Conservation (phyloP, 768 basidiomycete genomes). For the Phanerochaete sordida region DNA sequence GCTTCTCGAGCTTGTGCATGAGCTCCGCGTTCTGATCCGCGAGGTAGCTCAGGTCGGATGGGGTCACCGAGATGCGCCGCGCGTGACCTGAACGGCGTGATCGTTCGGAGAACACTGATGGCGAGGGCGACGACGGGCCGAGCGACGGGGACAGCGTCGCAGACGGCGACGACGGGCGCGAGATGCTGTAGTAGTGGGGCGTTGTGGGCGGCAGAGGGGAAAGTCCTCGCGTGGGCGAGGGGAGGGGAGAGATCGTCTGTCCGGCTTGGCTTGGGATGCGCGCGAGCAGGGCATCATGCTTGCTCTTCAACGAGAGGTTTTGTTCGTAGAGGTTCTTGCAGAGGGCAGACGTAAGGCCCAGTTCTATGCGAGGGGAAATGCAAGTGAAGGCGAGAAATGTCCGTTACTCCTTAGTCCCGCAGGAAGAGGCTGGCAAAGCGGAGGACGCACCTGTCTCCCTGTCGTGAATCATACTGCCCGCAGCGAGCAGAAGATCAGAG, state of each 20-base stretch:
- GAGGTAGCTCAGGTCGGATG: constrained; percentile 64
- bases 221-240: constrained; percentile 18
- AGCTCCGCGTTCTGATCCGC: constrained; percentile 85
- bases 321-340: constrained; percentile 69
- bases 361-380: constrained; percentile 38
- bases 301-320: constrained; percentile 63
- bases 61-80: constrained; percentile 59
- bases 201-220: constrained; percentile 8
- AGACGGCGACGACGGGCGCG: constrained; percentile 10
- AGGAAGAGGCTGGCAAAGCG: background rate
- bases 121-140: constrained; percentile 2
- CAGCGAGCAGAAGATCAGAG: constrained; percentile 63
- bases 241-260: constrained; percentile 17
- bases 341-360: constrained; percentile 62
- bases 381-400: background rate
- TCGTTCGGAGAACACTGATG: background rate
- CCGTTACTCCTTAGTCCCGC: constrained; percentile 1
- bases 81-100: constrained; percentile 10
- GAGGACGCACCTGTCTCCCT: constrained; percentile 66
- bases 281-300: constrained; percentile 68
- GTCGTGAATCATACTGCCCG: constrained; percentile 71
- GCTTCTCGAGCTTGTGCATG: constrained; percentile 65
- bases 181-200: constrained; percentile 14
- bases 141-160: background rate
- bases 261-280: constrained; percentile 39